A percentile compares a stretch with the other conserved stretches of the same genome.
These are phyloP conservation scores for Xenoacremonium recifei DNA, from an alignment of 2,329 filamentous ascomycete species.

Conservation along the genomic window DNA sequence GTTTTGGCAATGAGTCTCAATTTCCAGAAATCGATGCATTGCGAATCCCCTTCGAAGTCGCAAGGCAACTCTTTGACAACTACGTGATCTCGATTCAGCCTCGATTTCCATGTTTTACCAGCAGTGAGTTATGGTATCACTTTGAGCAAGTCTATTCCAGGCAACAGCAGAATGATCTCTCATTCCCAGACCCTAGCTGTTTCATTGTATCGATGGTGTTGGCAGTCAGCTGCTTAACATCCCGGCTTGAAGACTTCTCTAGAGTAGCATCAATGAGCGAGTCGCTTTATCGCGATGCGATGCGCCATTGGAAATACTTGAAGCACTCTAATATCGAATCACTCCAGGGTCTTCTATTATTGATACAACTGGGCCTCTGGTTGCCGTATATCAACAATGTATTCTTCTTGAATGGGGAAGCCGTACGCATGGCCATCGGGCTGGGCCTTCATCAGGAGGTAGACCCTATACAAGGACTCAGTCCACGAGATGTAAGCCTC, in stretches of 20 bases:
- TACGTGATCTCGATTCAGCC: slow-evolving; percentile 17
- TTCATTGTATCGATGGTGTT: slow-evolving; percentile 15
- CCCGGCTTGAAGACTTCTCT: slow-evolving; percentile 15
- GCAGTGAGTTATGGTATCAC: slow-evolving; percentile 7
- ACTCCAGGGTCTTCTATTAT: slow-evolving; percentile 14
- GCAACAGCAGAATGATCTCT: neutral
- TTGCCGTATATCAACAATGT: slow-evolving; percentile 17
- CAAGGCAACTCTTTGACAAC: slow-evolving; percentile 16
- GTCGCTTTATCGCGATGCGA: slow-evolving; percentile 16
- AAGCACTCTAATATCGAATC: slow-evolving; percentile 5
- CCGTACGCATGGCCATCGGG: slow-evolving; percentile 20
- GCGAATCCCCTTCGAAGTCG: slow-evolving; percentile 16
- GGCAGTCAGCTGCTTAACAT: slow-evolving; percentile 18
- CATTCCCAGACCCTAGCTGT: neutral
- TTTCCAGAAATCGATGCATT: slow-evolving; percentile 7
- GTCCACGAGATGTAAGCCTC: slow-evolving; percentile 2
- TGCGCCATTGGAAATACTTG: slow-evolving; percentile 11
- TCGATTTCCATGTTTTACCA: slow-evolving; percentile 15
- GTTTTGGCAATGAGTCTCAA: slow-evolving; percentile 3
- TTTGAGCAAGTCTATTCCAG: slow-evolving; percentile 14
- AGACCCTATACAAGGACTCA: neutral
- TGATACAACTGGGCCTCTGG: slow-evolving; percentile 16
- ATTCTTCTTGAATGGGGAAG: slow-evolving; percentile 20
- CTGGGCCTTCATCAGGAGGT: slow-evolving; percentile 21
- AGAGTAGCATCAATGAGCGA: slow-evolving; percentile 19